Evolutionary conservation across 139 green algal species (phyloP).

Genomic region (Deuterostichococcus epilithicus): DNA sequence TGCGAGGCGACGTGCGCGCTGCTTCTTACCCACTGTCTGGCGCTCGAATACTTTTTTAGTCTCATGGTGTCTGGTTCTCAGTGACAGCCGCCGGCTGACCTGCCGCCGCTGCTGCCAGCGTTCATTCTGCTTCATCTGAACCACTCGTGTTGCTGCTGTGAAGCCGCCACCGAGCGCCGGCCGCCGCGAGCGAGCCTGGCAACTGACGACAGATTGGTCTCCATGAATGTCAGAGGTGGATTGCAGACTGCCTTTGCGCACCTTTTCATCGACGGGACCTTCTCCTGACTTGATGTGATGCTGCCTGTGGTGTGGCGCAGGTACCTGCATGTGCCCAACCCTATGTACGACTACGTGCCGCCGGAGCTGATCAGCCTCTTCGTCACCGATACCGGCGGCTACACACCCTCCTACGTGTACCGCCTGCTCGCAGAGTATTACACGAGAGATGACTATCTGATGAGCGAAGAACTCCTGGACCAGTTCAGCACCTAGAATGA

Average conservation of each 20-base stretch:
- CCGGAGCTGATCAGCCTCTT: conserved; percentile 88
- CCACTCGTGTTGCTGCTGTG: too few species aligned
- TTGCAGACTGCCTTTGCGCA: background rate
- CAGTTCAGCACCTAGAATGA: background rate
- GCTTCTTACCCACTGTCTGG: too few species aligned
- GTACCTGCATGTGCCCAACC: conserved; percentile 81
- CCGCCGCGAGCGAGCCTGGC: too few species aligned
- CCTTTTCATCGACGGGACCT: background rate
- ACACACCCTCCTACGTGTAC: conserved; percentile 82
- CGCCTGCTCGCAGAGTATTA: conserved; percentile 79
- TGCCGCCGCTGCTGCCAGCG: too few species aligned
- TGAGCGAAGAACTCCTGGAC: background rate
- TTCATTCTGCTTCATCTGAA: too few species aligned
- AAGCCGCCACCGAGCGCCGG: too few species aligned
- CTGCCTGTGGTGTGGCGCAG: background rate
- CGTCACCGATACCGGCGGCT: conserved; percentile 82
- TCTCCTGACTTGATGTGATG: background rate
- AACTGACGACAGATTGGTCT: too few species aligned
- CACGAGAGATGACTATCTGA: background rate
- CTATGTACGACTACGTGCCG: conserved; percentile 91
- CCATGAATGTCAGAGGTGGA: background rate
- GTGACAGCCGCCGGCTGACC: too few species aligned
- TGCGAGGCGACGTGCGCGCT: background rate
- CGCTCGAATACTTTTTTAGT: too few species aligned
- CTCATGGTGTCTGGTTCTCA: too few species aligned